A percentile compares a stretch with the other conserved stretches of the same genome.
phyloP scores from a whole-genome alignment of 305 asterid species.

The Ilex paraguariensis region DNA sequence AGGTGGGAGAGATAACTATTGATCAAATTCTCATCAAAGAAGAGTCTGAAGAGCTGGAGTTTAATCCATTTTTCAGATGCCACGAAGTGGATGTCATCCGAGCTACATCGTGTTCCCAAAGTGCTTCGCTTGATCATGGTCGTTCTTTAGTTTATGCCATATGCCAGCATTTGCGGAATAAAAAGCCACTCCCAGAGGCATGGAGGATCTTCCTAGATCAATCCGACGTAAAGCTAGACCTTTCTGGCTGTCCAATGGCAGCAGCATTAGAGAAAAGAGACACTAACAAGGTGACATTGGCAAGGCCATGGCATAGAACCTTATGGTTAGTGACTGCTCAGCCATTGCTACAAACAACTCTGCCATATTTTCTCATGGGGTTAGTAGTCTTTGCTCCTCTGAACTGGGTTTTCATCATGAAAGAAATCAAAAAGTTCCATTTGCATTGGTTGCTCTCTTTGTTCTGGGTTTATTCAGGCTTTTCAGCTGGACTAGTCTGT shows the following conservation, averaged over 20 bases:
- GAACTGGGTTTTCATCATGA: slow-evolving; percentile 20
- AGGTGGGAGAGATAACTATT: slow-evolving; percentile 58
- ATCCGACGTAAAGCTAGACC: slow-evolving; percentile 82
- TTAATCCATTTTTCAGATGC: slow-evolving; percentile 68
- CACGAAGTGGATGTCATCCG: slow-evolving; percentile 68
- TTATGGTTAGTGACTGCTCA: slow-evolving; percentile 56
- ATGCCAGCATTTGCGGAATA: slow-evolving; percentile 76
- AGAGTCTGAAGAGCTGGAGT: slow-evolving; percentile 64
- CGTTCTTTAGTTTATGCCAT: slow-evolving; percentile 75
- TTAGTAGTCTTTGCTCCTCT: slow-evolving; percentile 48
- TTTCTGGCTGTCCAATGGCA: slow-evolving; percentile 76
- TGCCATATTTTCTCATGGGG: slow-evolving; percentile 64
- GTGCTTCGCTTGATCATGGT: slow-evolving; percentile 92
- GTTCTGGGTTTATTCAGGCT: slow-evolving; percentile 70
- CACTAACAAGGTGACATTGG: slow-evolving; percentile 42
- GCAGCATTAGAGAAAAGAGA: slow-evolving; percentile 24
- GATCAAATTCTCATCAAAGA: slow-evolving; percentile 48
- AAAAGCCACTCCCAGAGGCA: slow-evolving; percentile 66
- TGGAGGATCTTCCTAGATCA: slow-evolving; percentile 80
- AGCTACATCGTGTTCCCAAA: slow-evolving; percentile 73
- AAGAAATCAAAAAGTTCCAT: slow-evolving; percentile 27
- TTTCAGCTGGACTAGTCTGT: slow-evolving; percentile 40
- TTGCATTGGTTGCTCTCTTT: slow-evolving; percentile 55
- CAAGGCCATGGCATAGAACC: slow-evolving; percentile 53
- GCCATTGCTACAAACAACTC: slow-evolving; percentile 66